Conservation (phyloP, 2,329 filamentous ascomycete species). For the Colletotrichum tamarilloi region DNA sequence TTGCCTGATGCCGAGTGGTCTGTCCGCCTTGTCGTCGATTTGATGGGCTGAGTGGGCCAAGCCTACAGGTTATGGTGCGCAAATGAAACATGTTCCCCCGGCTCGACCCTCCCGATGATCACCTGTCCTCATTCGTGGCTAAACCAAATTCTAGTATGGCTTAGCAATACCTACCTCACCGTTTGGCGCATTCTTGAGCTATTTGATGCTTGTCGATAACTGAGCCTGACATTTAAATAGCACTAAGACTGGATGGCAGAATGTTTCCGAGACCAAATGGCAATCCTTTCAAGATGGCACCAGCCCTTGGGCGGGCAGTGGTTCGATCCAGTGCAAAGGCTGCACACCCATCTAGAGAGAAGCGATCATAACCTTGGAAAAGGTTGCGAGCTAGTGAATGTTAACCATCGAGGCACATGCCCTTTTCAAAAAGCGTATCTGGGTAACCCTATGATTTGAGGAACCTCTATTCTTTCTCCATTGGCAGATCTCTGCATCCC, state of each 20-base stretch:
- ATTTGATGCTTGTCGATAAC: neutral
- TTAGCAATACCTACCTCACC: too few species aligned
- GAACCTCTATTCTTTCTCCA: too few species aligned
- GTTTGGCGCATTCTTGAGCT: too few species aligned
- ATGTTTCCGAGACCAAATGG: neutral
- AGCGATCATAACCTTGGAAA: too few species aligned
- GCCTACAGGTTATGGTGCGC: neutral
- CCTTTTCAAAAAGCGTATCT: too few species aligned
- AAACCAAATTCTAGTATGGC: neutral
- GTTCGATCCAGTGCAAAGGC: neutral
- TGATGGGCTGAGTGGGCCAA: neutral
- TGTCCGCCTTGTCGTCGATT: neutral
- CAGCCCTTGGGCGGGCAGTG: neutral
- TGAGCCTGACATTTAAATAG: neutral
- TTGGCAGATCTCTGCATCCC: too few species aligned
- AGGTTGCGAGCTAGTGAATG: too few species aligned
- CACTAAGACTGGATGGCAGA: neutral
- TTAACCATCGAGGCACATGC: too few species aligned
- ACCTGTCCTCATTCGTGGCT: neutral
- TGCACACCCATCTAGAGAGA: neutral
- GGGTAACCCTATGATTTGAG: too few species aligned
- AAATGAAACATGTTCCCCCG: neutral
- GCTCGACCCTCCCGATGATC: neutral
- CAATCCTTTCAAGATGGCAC: neutral
- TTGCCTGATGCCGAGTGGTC: neutral